Evolutionary conservation across 2,329 filamentous ascomycete genomes (phyloP).

Genomic region (Nigrograna mackinnonii): DNA sequence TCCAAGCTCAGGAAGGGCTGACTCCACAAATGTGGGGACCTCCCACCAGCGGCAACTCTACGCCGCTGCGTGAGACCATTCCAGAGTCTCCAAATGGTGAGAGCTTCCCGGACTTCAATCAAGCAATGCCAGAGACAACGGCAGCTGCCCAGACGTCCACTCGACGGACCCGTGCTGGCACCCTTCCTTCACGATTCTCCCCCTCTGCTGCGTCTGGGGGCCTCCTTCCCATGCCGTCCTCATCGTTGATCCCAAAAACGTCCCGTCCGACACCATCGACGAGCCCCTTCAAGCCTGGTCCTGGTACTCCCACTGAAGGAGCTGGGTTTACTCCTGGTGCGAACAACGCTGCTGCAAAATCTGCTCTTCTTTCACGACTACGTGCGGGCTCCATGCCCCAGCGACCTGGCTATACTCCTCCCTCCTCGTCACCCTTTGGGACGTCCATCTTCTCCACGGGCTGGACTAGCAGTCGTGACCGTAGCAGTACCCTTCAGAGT

Average conservation of each 20-base stretch:
- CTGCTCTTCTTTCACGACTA: constrained; percentile 79
- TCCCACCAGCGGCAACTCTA: constrained; percentile 94
- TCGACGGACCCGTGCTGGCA: constrained; percentile 86
- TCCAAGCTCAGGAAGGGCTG: constrained; percentile 93
- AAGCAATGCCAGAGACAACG: constrained; percentile 66
- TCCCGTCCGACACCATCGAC: constrained; percentile 84
- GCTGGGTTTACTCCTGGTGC: constrained; percentile 46
- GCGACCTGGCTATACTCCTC: constrained; percentile 68
- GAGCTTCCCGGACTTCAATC: constrained; percentile 88
- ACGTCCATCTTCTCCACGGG: constrained; percentile 85
- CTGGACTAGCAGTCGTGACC: constrained; percentile 80
- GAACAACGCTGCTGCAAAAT: constrained; percentile 58
- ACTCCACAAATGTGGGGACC: constrained; percentile 81
- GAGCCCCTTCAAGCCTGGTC: constrained; percentile 78
- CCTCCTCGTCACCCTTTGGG: constrained; percentile 71
- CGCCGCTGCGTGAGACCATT: constrained; percentile 94
- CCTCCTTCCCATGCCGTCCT: constrained; percentile 54
- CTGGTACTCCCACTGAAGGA: constrained; percentile 42
- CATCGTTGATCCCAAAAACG: constrained; percentile 70
- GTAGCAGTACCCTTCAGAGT: constrained; percentile 87
- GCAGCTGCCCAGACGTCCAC: constrained; percentile 64
- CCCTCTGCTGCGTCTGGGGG: constrained; percentile 69
- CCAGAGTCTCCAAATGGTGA: constrained; percentile 92
- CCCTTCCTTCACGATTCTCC: constrained; percentile 92
- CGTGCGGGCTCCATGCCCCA: constrained; percentile 95